Percentiles rank a stretch among this genome's conserved stretches.
phyloP scores from a whole-genome alignment of 345 rosid species.

The Geranium rotundifolium region DNA sequence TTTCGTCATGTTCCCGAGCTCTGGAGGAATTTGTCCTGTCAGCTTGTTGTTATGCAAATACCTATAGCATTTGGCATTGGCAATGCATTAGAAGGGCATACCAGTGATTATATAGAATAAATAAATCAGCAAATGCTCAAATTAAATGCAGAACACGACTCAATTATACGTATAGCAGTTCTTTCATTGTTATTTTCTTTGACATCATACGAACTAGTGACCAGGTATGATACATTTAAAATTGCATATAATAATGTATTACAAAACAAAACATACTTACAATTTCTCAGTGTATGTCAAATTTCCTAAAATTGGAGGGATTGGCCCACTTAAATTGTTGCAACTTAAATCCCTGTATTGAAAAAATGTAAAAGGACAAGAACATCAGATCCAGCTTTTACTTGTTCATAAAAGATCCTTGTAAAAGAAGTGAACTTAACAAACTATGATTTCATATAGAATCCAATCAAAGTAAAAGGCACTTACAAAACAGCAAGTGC shows the following conservation, averaged over 20 bases:
- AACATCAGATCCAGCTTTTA: not conserved
- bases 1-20: slow-evolving; percentile 93
- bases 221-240: not conserved
- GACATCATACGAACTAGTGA: not conserved
- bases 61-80: slow-evolving; percentile 24
- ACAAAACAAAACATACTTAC: slow-evolving; percentile 27
- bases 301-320: slow-evolving; percentile 88
- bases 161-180: no score
- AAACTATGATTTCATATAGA: no score
- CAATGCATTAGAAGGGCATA: no score
- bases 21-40: slow-evolving; percentile 75
- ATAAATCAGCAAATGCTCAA: no score
- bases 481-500: slow-evolving; percentile 98
- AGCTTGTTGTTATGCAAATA: slow-evolving; percentile 78
- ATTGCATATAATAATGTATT: not conserved
- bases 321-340: slow-evolving; percentile 72
- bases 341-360: slow-evolving; percentile 72
- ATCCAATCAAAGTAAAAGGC: not conserved
- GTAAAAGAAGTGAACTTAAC: no score
- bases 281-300: slow-evolving; percentile 81
- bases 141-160: not conserved
- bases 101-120: no score
- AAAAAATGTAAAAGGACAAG: slow-evolving; percentile 3
- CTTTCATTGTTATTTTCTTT: not conserved
- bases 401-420: not conserved